A percentile compares a stretch with the other conserved stretches of the same genome.
These are phyloP conservation scores for Kurtzmaniella quercitrusa DNA, from an alignment of 1,139 yeast genomes.

Conservation along the genomic window DNA sequence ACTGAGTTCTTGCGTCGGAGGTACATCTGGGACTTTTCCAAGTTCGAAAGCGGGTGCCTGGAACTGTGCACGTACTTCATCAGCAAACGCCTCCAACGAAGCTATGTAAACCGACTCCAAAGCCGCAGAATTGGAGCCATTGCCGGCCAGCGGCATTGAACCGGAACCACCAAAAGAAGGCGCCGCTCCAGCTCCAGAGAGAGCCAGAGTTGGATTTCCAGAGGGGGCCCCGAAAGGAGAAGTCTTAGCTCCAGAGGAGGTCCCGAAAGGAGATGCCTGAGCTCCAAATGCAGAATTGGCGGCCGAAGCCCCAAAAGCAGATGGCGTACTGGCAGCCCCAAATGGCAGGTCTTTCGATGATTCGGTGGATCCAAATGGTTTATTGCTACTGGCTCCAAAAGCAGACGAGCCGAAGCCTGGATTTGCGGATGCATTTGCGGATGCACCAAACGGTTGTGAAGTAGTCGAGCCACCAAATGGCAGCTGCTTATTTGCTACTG, in stretches of 20 bases:
- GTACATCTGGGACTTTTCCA: slow-evolving; percentile 73
- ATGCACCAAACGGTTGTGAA: not conserved
- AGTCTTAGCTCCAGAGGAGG: slow-evolving; percentile 4
- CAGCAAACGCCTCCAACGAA: slow-evolving; percentile 1
- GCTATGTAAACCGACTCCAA: not conserved
- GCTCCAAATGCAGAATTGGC: not conserved
- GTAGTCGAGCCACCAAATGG: slow-evolving; percentile 7
- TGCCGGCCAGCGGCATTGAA: not conserved
- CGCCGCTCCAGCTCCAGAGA: not conserved
- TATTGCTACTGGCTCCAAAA: slow-evolving; percentile 1
- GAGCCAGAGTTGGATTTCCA: slow-evolving; percentile 2
- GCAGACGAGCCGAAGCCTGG: slow-evolving; percentile 1
- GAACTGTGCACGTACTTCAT: slow-evolving; percentile 44
- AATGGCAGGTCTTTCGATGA: not conserved
- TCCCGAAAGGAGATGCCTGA: slow-evolving; percentile 1
- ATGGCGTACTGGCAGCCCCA: not conserved
- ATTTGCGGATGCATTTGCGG: slow-evolving; percentile 1
- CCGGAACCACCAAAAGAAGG: slow-evolving; percentile 4
- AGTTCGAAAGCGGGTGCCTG: slow-evolving; percentile 46
- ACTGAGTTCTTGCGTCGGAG: slow-evolving; percentile 54
- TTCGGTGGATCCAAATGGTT: not conserved
- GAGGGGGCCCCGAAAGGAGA: slow-evolving; percentile 3
- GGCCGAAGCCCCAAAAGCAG: not conserved
- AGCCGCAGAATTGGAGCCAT: not conserved
- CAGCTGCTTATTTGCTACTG: slow-evolving; percentile 1